These are phyloP conservation scores for Tuber melanosporum DNA, from an alignment of 495 filamentous ascomycete species.

Conservation along the genomic window DNA sequence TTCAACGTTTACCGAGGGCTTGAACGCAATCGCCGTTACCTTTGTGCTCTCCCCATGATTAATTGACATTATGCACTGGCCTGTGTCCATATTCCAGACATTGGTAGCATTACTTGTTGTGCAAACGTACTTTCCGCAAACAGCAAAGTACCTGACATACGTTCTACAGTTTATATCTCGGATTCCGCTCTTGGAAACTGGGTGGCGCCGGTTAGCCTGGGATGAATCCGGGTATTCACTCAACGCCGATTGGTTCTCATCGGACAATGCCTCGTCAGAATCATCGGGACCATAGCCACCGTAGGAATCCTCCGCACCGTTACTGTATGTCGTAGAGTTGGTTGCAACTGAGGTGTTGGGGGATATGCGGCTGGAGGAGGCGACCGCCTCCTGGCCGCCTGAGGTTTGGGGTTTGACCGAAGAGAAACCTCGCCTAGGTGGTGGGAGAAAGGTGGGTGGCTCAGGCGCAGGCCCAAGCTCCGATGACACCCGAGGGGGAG, in stretches of 20 bases:
- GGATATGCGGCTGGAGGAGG: slow-evolving; percentile 11
- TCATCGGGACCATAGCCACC: slow-evolving; percentile 37
- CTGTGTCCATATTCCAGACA: slow-evolving; percentile 77
- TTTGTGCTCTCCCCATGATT: slow-evolving; percentile 72
- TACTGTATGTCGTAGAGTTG: slow-evolving; percentile 47
- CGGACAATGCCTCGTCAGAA: slow-evolving; percentile 40
- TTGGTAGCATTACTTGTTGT: slow-evolving; percentile 76
- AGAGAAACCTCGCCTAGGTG: slow-evolving; percentile 24
- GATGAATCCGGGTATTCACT: slow-evolving; percentile 78
- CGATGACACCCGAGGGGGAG: slow-evolving; percentile 27
- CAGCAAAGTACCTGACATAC: slow-evolving; percentile 75
- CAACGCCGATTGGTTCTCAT: slow-evolving; percentile 32
- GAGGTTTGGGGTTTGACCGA: slow-evolving; percentile 14
- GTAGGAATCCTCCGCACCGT: slow-evolving; percentile 37
- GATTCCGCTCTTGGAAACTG: slow-evolving; percentile 60
- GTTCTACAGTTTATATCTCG: slow-evolving; percentile 73
- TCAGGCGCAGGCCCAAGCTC: background rate
- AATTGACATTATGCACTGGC: slow-evolving; percentile 71
- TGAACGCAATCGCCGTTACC: slow-evolving; percentile 74
- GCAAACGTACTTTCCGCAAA: slow-evolving; percentile 81
- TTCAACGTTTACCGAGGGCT: slow-evolving; percentile 63
- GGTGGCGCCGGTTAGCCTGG: slow-evolving; percentile 74
- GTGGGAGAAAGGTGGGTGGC: slow-evolving; percentile 33
- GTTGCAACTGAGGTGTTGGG: slow-evolving; percentile 26
- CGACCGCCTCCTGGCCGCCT: slow-evolving; percentile 18